Base-by-base conservation (phyloP, 2,329 filamentous ascomycete genomes). In the Colletotrichum incanum region DNA sequence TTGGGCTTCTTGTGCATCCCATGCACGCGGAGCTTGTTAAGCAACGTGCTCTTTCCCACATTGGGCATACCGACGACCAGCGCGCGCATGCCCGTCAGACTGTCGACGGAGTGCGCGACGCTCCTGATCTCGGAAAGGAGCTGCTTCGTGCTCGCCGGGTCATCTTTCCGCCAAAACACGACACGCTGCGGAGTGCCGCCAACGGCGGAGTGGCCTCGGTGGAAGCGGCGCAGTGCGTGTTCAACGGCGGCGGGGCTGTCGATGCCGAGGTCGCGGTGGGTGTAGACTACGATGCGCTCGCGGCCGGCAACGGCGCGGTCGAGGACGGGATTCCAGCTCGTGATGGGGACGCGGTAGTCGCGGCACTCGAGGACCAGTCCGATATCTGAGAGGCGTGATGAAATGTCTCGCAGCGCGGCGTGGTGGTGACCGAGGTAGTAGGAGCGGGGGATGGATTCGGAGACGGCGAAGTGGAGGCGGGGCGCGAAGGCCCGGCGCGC, bases 1-100 rank as follows among this genome's bases (percentile, higher is more conserved):
- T 96, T 97, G 37, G 80, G 75, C 20, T 79, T 79, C 43, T 77
- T 77, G 26, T 87, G 74, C 75, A 94, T 88, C 50, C 94, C 94
- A 23, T 88, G 85, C 50, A 87, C 89, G 26, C 96, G 92, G 60
- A 98, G 88, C 20, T 92, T 90, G 81, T 99, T 99, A 52, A 99
- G 90, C n/a, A 99, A 86, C 1, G 95, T 95, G 58, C 94, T 97
- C 83, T 99, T 99, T 45, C 96, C 96, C 0, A 98, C 94, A 79
- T 99, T 99, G 45, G 96, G 96, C 95, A 99, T 98, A 67, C 96
- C 96, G 18, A 98, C 95, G 0, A 98, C 90, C 81, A 99, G 89
- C 68, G 95, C 90, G 60, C 95, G 90, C 76, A 94, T 89, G n/a
- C 95, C 95, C 9, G 93, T 92, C n/a, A 98, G 84, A 28, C 89